Conservation (phyloP, 306 rosid genomes). For the Cotoneaster glaucophyllus region DNA sequence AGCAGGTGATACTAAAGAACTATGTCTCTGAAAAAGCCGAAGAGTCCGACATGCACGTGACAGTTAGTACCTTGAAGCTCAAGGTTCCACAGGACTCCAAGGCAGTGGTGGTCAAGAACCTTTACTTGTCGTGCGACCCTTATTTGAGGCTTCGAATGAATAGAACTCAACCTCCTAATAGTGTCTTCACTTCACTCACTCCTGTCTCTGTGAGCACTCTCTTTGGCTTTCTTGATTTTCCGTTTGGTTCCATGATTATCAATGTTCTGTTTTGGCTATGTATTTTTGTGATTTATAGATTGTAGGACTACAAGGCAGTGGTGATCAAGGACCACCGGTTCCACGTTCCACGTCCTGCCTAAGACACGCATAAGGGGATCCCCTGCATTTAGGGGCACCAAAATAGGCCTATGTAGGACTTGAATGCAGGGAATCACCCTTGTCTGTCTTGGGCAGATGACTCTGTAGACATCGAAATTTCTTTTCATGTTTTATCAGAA, state of each 20-base stretch:
- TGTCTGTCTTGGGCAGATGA: too few relatives aligned
- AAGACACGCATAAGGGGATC: too few relatives aligned
- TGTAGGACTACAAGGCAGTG: too few relatives aligned
- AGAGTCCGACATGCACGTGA: conserved; percentile 10
- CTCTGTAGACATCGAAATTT: too few relatives aligned
- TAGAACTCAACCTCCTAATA: background rate
- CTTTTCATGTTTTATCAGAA: too few relatives aligned
- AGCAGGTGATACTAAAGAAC: conserved; percentile 12
- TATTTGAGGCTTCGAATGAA: conserved; percentile 2
- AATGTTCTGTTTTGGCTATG: too few relatives aligned
- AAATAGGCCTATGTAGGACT: too few relatives aligned
- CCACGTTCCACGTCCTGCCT: too few relatives aligned
- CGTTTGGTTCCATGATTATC: background rate
- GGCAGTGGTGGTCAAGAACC: conserved; percentile 10
- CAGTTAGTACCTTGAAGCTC: background rate
- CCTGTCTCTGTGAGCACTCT: conserved; percentile 2
- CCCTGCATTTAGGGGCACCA: too few relatives aligned
- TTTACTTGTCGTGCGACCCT: conserved; percentile 12
- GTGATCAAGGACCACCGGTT: too few relatives aligned
- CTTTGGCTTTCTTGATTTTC: background rate
- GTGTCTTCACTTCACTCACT: conserved; percentile 1
- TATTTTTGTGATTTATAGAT: too few relatives aligned
- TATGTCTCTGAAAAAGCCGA: background rate
- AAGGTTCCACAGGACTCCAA: conserved; percentile 1
- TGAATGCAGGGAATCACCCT: too few relatives aligned